Percentiles rank a stretch among this genome's conserved stretches.
phyloP scores from a whole-genome alignment of 495 filamentous ascomycete species.

The Penicillium robsamsonii region DNA sequence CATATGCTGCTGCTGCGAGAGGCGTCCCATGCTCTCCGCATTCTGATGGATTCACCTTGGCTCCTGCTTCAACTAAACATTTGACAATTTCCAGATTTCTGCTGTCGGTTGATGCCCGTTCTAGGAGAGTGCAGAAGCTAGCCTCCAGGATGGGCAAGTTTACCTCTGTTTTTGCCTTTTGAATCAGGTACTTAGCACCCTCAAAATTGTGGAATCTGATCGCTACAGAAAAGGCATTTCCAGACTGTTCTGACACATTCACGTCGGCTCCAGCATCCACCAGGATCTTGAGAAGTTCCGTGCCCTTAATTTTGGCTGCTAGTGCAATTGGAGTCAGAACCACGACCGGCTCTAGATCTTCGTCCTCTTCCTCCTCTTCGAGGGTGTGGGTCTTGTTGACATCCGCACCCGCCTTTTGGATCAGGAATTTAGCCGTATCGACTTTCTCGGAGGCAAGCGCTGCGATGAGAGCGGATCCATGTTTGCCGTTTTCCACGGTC shows the following conservation, averaged over 20 bases:
- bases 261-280: background rate
- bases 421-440: constrained; percentile 23
- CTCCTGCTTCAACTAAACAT: constrained; percentile 26
- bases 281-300: background rate
- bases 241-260: background rate
- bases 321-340: background rate
- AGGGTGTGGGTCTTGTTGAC: constrained; percentile 11
- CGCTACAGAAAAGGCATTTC: background rate
- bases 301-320: background rate
- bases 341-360: background rate
- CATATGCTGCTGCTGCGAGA: constrained; percentile 11
- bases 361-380: background rate
- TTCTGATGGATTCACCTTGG: constrained; percentile 21
- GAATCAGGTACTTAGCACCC: background rate
- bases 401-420: constrained; percentile 25
- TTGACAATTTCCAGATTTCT: constrained; percentile 20
- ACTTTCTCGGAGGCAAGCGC: constrained; percentile 13
- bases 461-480: constrained; percentile 18
- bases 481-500: constrained; percentile 10
- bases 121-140: constrained; percentile 1
- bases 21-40: background rate
- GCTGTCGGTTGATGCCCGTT: background rate
- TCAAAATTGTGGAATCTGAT: background rate
- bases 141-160: background rate
- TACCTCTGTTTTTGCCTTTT: background rate